Evolutionary conservation across 2,329 filamentous ascomycete genomes (phyloP), one percentile per base, ranked within the genome.

Genomic region (Penicillium nordicum): DNA sequence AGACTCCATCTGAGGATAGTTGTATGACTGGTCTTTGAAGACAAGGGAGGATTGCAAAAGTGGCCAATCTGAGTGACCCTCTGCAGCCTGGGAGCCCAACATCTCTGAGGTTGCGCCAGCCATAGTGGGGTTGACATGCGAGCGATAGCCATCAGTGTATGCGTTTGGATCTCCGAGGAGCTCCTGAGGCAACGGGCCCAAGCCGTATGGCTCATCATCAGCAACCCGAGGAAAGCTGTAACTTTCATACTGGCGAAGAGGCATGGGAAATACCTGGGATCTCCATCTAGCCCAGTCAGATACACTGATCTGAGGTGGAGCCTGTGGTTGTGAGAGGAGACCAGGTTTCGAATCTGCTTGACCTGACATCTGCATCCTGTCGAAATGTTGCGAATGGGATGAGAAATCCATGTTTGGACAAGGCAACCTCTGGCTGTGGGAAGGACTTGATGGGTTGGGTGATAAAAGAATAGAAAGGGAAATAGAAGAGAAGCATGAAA

Each of bases 221-320:
- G 45, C 27, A 29, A 40, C 23, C 16, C 46, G 38, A 34, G 54
- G 44, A 45, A 55, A 53, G 16, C 45, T 57, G 21, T 51, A 55
- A 44, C 59, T 62, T 45, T 57, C 41, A 25, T 62, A 55, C 18
- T 63, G 63, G 53, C 47, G 51, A 45, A 63, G 37, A 38, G 59
- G 52, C 55, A 59, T 57, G 25, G 41, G 63, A 58, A 14, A 37
- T 40, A 60, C 59, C 30, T 55, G 58, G 32, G 63, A 69, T 58
- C 56, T 60, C 49, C 62, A 67, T 41, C 57, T 57, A 41, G 62
- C 32, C 69, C 69, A 71, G 46, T 59, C 61, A 21, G 59, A 50
- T 30, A 40, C 32, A 18, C 25, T 59, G 47, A 40, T 60, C 48
- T 61, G 51, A 42, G 54, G 53, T 16, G 63, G 34, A 21, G 57